A percentile compares a stretch with the other conserved stretches of the same genome.
These are phyloP conservation scores for Seiridium unicorne DNA, from an alignment of 2,329 filamentous ascomycete species.

Conservation along the genomic window DNA sequence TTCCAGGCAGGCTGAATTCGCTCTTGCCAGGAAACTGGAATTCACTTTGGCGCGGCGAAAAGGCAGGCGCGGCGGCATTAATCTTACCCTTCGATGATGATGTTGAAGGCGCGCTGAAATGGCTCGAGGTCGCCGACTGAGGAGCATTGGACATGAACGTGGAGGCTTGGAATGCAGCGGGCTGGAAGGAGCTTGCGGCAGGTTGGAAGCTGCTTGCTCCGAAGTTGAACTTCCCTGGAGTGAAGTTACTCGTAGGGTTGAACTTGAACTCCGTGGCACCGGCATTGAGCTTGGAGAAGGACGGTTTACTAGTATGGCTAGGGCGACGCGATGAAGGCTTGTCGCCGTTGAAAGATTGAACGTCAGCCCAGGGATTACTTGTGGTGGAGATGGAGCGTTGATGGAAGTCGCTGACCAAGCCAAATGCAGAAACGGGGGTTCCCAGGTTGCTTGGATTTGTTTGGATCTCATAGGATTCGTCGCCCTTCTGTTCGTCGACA, in stretches of 20 bases:
- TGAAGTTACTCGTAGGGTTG: slow-evolving; percentile 53
- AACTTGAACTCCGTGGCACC: slow-evolving; percentile 88
- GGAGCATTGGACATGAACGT: slow-evolving; percentile 8
- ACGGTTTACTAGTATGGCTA: slow-evolving; percentile 68
- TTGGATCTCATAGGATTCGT: slow-evolving; percentile 65
- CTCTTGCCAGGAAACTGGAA: slow-evolving; percentile 62
- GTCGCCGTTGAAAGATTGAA: slow-evolving; percentile 37
- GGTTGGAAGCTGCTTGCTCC: slow-evolving; percentile 30
- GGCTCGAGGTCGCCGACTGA: slow-evolving; percentile 25
- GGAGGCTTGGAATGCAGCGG: slow-evolving; percentile 43
- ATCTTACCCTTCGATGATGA: slow-evolving; percentile 47
- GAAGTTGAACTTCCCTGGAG: slow-evolving; percentile 51
- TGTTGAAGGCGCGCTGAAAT: slow-evolving; percentile 40
- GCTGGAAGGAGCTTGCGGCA: slow-evolving; percentile 39
- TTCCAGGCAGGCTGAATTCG: slow-evolving; percentile 61
- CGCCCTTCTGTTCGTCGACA: slow-evolving; percentile 34
- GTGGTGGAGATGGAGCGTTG: slow-evolving; percentile 53
- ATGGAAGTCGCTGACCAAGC: slow-evolving; percentile 47
- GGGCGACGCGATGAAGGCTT: slow-evolving; percentile 37
- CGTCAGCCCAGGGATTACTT: slow-evolving; percentile 65
- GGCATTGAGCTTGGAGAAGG: slow-evolving; percentile 80
- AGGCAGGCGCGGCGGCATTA: slow-evolving; percentile 68
- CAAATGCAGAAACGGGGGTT: slow-evolving; percentile 56
- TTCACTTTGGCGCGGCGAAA: slow-evolving; percentile 60
- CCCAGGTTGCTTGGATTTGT: slow-evolving; percentile 73